Evolutionary conservation across 352 stramenopile species (phyloP), one percentile per base, ranked within the genome.

Genomic region (Aphanomyces invadans): DNA sequence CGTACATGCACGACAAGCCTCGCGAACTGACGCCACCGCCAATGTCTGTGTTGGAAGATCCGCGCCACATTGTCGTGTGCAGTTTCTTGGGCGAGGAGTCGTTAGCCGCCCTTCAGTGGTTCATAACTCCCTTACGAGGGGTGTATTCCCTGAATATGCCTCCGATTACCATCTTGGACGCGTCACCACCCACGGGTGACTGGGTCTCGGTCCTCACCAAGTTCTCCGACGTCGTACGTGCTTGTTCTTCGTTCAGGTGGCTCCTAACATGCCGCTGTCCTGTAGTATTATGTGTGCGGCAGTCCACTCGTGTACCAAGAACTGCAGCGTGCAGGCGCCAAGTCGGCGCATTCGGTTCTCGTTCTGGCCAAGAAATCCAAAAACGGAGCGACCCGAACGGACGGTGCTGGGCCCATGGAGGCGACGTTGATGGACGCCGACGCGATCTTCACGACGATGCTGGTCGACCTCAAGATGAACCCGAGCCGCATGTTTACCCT

Each of bases 401-500:
- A 69, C 19, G 38, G 79, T 5, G 49, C 28, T 10, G 31, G 31
- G 28, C 52, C 36, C 2, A 52, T 90, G 21, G 81, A 91, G 31
- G 81, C 78, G 39, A 89, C 80, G 31, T 88, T 94, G 2, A 76
- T 80, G 29, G 86, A 94, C 63, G 77, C 83, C 0, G 83, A 94
- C 65, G 86, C 83, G 11, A 91, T 94, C 71, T 92, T 94, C 55
- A 78, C 76, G 26, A 92, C 86, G 19, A 91, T 94, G 83, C 71
- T 94, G 15, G 83, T 94, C 33, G 83, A 92, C 63, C 71, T 94
- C 33, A 92, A 94, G 67, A 91, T 94, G 83, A 79, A 94, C 65
- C 89, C 90, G 23, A 75, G 79, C 9, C 82, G 79, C 62, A 87
- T 92, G 42, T 94, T 94, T 51, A 92, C 86, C 4, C 83, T 94